Evolutionary conservation across 108 stramenopile genomes (phyloP).

Genomic region (Cafeteria roenbergensis): DNA sequence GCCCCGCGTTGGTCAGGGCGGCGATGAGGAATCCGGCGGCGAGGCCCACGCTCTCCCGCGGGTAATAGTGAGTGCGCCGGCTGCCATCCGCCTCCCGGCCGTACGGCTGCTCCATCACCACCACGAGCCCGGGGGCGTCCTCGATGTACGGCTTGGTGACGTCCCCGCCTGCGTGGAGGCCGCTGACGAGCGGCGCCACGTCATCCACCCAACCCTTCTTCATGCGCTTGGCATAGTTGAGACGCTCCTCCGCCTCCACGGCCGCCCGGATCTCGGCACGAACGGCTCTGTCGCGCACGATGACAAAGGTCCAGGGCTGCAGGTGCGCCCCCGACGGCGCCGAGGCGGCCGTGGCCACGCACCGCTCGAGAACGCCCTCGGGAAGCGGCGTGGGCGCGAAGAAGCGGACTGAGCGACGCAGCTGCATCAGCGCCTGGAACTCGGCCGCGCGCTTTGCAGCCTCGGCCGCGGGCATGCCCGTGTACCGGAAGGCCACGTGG

Average conservation of each 20-base stretch:
- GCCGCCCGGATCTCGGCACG: not conserved
- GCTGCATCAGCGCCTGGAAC: not conserved
- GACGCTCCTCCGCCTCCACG: constrained; percentile 1
- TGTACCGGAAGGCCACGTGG: no score
- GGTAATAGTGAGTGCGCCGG: not conserved
- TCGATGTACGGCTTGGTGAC: constrained; percentile 4
- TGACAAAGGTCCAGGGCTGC: constrained; percentile 5
- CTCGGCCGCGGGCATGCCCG: no score
- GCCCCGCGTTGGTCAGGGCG: not conserved
- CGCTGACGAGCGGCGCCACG: not conserved
- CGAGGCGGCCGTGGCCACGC: not conserved
- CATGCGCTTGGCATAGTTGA: constrained; percentile 3
- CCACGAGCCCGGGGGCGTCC: constrained; percentile 4
- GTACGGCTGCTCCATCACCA: not conserved
- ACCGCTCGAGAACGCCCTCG: not conserved
- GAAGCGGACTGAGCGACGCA: not conserved
- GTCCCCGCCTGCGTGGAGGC: not conserved
- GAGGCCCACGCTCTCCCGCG: not conserved
- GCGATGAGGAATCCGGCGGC: not conserved
- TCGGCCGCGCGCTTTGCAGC: not conserved
- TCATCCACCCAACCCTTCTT: not conserved
- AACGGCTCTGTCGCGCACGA: not conserved
- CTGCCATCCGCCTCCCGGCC: no score
- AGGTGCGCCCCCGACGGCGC: constrained; percentile 1
- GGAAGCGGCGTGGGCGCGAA: not conserved